Evolutionary conservation across 192 early-diverging fungal species (phyloP).

Genomic region (Helicostylum pulchrum): DNA sequence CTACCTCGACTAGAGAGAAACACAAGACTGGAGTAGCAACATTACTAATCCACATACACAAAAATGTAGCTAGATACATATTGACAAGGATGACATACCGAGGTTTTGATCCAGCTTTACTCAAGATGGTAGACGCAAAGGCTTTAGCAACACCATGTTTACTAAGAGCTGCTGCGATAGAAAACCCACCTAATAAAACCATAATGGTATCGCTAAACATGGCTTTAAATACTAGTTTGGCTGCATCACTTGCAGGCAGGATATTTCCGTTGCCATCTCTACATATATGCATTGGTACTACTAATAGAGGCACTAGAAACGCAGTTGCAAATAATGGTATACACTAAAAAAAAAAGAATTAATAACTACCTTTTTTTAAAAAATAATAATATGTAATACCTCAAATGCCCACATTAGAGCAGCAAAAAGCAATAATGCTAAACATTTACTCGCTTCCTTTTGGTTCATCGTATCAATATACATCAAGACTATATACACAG

Average conservation of each 20-base stretch:
- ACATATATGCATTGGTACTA: slow-evolving; percentile 59
- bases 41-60: slow-evolving; percentile 78
- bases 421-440: slow-evolving; percentile 79
- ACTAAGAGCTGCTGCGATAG: slow-evolving; percentile 65
- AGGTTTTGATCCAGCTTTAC: slow-evolving; percentile 63
- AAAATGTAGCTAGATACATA: slow-evolving; percentile 71
- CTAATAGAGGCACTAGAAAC: slow-evolving; percentile 59
- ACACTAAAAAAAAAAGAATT: slow-evolving; percentile 35
- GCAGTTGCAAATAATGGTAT: slow-evolving; percentile 70
- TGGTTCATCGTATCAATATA: slow-evolving; percentile 60
- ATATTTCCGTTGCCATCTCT: slow-evolving; percentile 38
- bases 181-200: slow-evolving; percentile 69
- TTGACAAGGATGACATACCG: slow-evolving; percentile 63
- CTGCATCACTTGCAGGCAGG: slow-evolving; percentile 38
- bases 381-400: slow-evolving; percentile 22
- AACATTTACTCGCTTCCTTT: slow-evolving; percentile 77
- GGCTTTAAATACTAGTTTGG: slow-evolving; percentile 60
- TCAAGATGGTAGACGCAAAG: slow-evolving; percentile 55
- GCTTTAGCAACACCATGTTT: slow-evolving; percentile 70
- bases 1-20: slow-evolving; percentile 50
- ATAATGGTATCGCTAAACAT: slow-evolving; percentile 77
- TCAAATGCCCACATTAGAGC: slow-evolving; percentile 87
- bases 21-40: slow-evolving; percentile 76
- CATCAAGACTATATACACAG: slow-evolving; percentile 58
- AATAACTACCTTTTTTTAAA: not conserved